phyloP scores from a whole-genome alignment of 805 yeast species.

The Lipomyces kockii region DNA sequence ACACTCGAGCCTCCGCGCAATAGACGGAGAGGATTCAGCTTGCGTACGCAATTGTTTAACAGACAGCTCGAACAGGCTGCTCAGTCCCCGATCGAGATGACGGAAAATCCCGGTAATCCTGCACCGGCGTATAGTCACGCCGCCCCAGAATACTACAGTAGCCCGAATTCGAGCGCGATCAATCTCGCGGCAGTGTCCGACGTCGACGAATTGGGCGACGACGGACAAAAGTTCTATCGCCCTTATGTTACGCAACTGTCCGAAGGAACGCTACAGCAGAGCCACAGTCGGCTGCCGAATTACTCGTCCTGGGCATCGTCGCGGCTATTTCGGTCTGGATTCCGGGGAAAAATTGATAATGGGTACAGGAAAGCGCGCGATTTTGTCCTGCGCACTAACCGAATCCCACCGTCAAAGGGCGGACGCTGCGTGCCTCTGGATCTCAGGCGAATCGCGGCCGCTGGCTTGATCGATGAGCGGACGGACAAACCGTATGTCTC shows the following conservation, averaged over 20 bases:
- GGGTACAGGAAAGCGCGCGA: conserved; percentile 31
- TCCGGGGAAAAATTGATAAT: conserved; percentile 19
- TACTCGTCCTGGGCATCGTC: conserved; percentile 41
- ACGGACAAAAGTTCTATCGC: conserved; percentile 14
- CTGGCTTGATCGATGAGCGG: conserved; percentile 68
- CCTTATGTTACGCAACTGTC: not conserved
- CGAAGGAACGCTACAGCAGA: not conserved
- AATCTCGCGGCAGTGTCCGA: conserved; percentile 32
- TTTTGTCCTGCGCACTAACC: conserved; percentile 41
- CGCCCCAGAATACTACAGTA: conserved; percentile 16
- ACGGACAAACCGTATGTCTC: conserved; percentile 61
- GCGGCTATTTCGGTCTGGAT: conserved; percentile 20
- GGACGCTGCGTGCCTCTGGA: conserved; percentile 79
- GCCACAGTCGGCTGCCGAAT: conserved; percentile 33
- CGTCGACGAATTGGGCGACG: conserved; percentile 14
- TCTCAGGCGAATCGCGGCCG: conserved; percentile 39
- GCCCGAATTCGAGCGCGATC: conserved; percentile 26
- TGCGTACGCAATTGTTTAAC: conserved; percentile 68
- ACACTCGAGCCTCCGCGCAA: not conserved
- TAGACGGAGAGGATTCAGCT: conserved; percentile 59
- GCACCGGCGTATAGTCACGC: conserved; percentile 32
- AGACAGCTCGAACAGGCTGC: conserved; percentile 41
- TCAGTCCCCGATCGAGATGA: conserved; percentile 46
- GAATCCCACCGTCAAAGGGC: conserved; percentile 57
- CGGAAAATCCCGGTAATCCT: conserved; percentile 41